phyloP scores from a whole-genome alignment of 2,329 filamentous ascomycete species.

The Aspergillus carbonarius region DNA sequence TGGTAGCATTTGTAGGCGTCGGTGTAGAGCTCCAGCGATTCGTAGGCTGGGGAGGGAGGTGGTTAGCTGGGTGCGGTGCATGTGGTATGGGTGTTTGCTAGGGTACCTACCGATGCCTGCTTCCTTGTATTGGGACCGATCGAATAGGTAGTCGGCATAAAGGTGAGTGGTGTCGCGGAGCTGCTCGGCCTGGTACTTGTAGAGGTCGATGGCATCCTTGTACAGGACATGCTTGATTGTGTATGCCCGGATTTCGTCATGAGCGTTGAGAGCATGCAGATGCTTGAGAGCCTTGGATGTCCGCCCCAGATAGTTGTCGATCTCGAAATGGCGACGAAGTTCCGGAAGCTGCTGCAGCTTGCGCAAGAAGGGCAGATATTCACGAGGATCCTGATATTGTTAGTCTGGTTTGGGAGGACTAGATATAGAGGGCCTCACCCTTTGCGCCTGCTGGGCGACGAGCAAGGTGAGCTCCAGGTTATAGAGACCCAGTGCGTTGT shows the following conservation, averaged over 20 bases:
- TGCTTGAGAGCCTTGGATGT: conserved; percentile 74
- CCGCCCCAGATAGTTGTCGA: conserved; percentile 83
- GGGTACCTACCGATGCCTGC: conserved; percentile 64
- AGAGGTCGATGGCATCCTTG: conserved; percentile 71
- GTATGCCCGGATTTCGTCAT: conserved; percentile 77
- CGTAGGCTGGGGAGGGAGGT: conserved; percentile 60
- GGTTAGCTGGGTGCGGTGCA: not conserved
- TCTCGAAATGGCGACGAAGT: conserved; percentile 72
- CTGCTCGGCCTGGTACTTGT: conserved; percentile 73
- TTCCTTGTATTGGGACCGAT: conserved; percentile 74
- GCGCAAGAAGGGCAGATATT: conserved; percentile 94
- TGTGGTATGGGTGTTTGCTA: not conserved
- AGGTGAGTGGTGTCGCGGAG: conserved; percentile 69
- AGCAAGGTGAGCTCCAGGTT: conserved; percentile 85
- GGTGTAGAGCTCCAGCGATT: conserved; percentile 73
- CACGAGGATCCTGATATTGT: conserved; percentile 70
- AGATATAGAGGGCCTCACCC: conserved; percentile 43
- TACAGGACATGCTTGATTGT: conserved; percentile 78
- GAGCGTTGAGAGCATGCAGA: conserved; percentile 69
- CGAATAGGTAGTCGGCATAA: conserved; percentile 76
- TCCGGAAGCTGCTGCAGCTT: conserved; percentile 73
- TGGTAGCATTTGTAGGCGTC: conserved; percentile 82
- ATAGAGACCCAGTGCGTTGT: conserved; percentile 86
- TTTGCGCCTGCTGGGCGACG: conserved; percentile 92
- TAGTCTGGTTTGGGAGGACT: conserved; percentile 5